A percentile compares a stretch with the other conserved stretches of the same genome.
Evolutionary conservation across 768 basidiomycete genomes (phyloP).

Genomic region (Cyclocybe cylindracea): DNA sequence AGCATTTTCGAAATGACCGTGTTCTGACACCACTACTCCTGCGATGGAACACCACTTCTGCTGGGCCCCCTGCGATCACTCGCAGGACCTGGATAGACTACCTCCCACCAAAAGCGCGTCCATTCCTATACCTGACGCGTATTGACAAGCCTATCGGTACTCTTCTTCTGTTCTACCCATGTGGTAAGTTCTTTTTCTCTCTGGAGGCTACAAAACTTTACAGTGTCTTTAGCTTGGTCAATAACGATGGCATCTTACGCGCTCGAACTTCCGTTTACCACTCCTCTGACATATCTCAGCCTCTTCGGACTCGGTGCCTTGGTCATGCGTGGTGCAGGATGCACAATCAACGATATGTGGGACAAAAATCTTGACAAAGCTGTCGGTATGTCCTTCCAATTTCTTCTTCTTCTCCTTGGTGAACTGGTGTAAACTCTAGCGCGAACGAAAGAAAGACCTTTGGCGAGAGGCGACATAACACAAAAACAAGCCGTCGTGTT

Average conservation of each 20-base stretch:
- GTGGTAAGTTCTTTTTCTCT: constrained; percentile 57
- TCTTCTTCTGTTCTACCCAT: constrained; percentile 89
- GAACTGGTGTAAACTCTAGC: constrained; percentile 40
- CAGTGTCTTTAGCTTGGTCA: constrained; percentile 79
- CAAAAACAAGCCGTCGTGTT: constrained; percentile 76
- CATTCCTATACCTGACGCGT: constrained; percentile 85
- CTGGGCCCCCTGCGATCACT: neutral
- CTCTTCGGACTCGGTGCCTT: constrained; percentile 90
- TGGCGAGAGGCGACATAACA: constrained; percentile 83
- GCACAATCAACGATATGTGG: constrained; percentile 99
- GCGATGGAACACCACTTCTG: constrained; percentile 1
- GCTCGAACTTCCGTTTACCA: constrained; percentile 60
- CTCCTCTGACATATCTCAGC: constrained; percentile 72
- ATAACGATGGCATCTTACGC: constrained; percentile 96
- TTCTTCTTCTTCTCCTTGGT: neutral
- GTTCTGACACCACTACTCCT: neutral
- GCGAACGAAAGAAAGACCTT: constrained; percentile 84
- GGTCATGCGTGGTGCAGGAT: constrained; percentile 97
- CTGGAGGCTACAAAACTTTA: constrained; percentile 1
- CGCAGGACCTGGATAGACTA: constrained; percentile 65
- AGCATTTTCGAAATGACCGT: too few species aligned
- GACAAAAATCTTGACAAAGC: constrained; percentile 88
- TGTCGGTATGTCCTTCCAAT: constrained; percentile 61
- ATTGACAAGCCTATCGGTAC: constrained; percentile 98
- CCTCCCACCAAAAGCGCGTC: constrained; percentile 58